Percentiles rank a stretch among this genome's conserved stretches.
Conservation (phyloP, 1,284 basidiomycete genomes). For the Tetrapyrgos nigripes region DNA sequence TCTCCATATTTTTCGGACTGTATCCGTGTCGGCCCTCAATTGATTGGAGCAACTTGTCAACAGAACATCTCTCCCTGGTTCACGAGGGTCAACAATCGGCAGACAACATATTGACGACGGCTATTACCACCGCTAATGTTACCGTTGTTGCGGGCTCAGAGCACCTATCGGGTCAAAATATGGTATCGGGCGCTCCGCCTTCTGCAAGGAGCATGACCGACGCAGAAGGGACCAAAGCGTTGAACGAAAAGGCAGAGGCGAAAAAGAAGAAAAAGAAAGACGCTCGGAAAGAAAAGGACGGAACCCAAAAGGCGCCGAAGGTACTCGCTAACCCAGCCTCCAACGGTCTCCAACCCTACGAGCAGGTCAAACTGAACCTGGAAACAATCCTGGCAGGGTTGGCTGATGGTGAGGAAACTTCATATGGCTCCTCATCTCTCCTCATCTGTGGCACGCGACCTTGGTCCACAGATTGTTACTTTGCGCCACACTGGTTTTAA, state of each 20-base stretch:
- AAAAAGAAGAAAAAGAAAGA: conserved; percentile 11
- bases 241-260: not conserved
- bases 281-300: not conserved
- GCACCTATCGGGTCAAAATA: not conserved
- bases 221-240: not conserved
- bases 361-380: not conserved
- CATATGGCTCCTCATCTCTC: not conserved
- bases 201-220: not conserved
- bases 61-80: too few species aligned
- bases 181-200: not conserved
- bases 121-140: not conserved
- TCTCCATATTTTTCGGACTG: too few species aligned
- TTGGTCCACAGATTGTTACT: too few species aligned
- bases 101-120: too few species aligned
- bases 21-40: too few species aligned
- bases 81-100: too few species aligned
- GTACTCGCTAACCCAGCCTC: not conserved
- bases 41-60: too few species aligned
- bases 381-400: conserved; percentile 4
- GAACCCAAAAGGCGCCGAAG: not conserved
- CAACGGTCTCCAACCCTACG: not conserved
- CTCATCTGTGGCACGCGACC: too few species aligned
- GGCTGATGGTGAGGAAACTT: not conserved
- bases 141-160: not conserved
- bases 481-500: not conserved